Conservation (phyloP, 345 rosid genomes). For the Hirschfeldia incana region DNA sequence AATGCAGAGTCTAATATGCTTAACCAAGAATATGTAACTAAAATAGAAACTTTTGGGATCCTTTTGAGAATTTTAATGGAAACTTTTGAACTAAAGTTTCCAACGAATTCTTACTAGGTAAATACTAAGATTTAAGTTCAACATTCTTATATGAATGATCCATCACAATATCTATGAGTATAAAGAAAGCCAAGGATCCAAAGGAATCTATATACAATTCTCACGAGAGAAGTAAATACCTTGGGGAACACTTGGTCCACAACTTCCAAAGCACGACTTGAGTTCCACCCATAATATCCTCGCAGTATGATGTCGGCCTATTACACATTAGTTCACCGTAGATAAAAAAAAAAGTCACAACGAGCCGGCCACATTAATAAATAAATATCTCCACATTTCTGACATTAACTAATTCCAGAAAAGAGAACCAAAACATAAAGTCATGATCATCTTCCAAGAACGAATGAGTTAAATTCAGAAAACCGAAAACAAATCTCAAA, state of each 20-base stretch:
- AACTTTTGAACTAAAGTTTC: neutral
- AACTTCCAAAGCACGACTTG: conserved; percentile 80
- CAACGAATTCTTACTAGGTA: neutral
- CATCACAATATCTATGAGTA: neutral
- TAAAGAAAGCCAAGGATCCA: neutral
- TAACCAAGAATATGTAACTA: no score
- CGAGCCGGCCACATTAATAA: no score
- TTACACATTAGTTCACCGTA: no score
- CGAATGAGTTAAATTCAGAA: neutral
- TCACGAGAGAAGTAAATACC: conserved; percentile 43
- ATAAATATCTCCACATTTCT: neutral
- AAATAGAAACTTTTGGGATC: neutral
- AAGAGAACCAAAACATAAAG: conserved; percentile 9
- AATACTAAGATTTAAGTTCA: neutral
- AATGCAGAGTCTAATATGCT: no score
- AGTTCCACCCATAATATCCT: conserved; percentile 60
- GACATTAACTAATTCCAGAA: neutral
- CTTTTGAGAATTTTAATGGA: neutral
- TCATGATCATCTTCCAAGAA: no score
- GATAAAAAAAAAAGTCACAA: no score
- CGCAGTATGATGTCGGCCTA: no score
- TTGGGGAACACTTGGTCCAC: conserved; percentile 84
- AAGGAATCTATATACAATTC: neutral
- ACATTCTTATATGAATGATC: neutral
- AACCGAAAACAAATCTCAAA: neutral